These are phyloP conservation scores for Zasmidium cellare DNA, from an alignment of 2,329 filamentous ascomycete species.

Conservation along the genomic window DNA sequence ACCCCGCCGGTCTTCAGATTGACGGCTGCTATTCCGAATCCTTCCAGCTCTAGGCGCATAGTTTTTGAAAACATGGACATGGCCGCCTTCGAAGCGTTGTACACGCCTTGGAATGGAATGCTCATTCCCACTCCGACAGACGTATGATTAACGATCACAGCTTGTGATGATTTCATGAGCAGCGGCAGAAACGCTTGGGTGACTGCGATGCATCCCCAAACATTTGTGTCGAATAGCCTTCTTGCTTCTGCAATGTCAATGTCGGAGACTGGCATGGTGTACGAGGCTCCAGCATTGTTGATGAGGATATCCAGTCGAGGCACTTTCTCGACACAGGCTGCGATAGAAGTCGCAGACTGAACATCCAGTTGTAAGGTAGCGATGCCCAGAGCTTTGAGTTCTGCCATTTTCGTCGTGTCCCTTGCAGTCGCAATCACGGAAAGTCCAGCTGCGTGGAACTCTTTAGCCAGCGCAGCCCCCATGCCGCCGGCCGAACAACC, in stretches of 20 bases:
- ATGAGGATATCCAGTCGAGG: slow-evolving; percentile 45
- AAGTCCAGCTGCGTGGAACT: slow-evolving; percentile 40
- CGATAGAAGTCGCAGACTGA: slow-evolving; percentile 32
- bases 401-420: slow-evolving; percentile 35
- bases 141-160: slow-evolving; percentile 40
- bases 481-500: slow-evolving; percentile 42
- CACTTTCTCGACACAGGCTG: slow-evolving; percentile 25
- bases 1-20: slow-evolving; percentile 25
- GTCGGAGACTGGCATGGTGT: slow-evolving; percentile 28
- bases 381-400: slow-evolving; percentile 25
- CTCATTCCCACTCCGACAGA: slow-evolving; percentile 32
- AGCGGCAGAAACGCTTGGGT: slow-evolving; percentile 34
- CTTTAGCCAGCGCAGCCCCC: slow-evolving; percentile 41
- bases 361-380: slow-evolving; percentile 33
- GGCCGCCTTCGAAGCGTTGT: slow-evolving; percentile 33
- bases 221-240: slow-evolving; percentile 36
- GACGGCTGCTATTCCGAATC: slow-evolving; percentile 25
- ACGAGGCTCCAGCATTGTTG: slow-evolving; percentile 50
- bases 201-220: slow-evolving; percentile 31
- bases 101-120: slow-evolving; percentile 36
- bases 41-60: slow-evolving; percentile 26
- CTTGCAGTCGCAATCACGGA: slow-evolving; percentile 46
- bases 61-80: slow-evolving; percentile 21
- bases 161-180: slow-evolving; percentile 38
- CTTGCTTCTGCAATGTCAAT: slow-evolving; percentile 25